These are phyloP conservation scores for Cercospora sojina DNA, from an alignment of 2,329 filamentous ascomycete species.

Conservation along the genomic window DNA sequence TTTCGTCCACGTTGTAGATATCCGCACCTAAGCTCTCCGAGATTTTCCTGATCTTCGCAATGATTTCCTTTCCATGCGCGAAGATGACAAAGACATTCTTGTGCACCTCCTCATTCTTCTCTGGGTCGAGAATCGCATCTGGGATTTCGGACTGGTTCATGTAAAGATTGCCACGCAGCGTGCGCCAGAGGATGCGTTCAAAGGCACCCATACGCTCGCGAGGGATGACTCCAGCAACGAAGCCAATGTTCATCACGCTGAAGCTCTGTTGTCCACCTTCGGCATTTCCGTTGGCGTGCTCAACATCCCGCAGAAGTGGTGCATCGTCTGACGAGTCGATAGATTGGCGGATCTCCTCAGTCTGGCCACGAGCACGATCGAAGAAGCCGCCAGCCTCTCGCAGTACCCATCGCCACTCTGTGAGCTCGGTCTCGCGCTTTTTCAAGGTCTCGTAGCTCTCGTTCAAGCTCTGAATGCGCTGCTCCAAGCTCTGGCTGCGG, in stretches of 20 bases:
- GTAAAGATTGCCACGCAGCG: slow-evolving; percentile 94
- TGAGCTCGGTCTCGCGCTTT: slow-evolving; percentile 94
- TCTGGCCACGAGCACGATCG: slow-evolving; percentile 90
- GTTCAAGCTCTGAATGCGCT: slow-evolving; percentile 85
- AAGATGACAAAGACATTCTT: slow-evolving; percentile 99
- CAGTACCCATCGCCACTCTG: slow-evolving; percentile 97
- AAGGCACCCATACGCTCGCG: slow-evolving; percentile 92
- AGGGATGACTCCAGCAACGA: slow-evolving; percentile 92
- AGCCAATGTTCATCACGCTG: slow-evolving; percentile 97
- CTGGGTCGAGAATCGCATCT: slow-evolving; percentile 85
- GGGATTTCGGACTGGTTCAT: slow-evolving; percentile 99
- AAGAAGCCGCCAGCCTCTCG: slow-evolving; percentile 97
- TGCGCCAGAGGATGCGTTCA: slow-evolving; percentile 96
- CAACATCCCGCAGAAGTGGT: slow-evolving; percentile 86
- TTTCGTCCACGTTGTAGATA: slow-evolving; percentile 95
- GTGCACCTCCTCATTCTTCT: slow-evolving; percentile 84
- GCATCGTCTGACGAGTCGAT: slow-evolving; percentile 85
- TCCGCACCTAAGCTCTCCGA: slow-evolving; percentile 96
- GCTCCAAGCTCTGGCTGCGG: slow-evolving; percentile 87
- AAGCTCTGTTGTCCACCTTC: slow-evolving; percentile 53
- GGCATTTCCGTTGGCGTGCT: slow-evolving; percentile 61
- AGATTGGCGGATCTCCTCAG: slow-evolving; percentile 92
- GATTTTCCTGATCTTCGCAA: slow-evolving; percentile 98
- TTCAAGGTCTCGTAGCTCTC: slow-evolving; percentile 98
- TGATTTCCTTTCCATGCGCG: slow-evolving; percentile 95